A percentile compares a stretch with the other conserved stretches of the same genome.
phyloP scores from a whole-genome alignment of 169 alveolate genomes.

The Eimeria necatrix region DNA sequence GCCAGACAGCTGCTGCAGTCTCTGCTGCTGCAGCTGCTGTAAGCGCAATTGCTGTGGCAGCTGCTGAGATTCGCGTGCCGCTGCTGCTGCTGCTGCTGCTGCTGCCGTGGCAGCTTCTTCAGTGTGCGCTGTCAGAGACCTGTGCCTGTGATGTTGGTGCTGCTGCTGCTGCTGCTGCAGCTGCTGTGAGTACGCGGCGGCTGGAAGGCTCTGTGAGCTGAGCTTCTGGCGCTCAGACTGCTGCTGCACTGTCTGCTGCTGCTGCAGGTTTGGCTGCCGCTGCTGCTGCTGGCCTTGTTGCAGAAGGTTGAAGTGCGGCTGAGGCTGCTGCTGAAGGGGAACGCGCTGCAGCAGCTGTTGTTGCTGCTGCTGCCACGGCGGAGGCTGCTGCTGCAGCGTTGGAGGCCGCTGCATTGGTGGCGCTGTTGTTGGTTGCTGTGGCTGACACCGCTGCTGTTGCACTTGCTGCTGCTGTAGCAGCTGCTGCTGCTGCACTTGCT shows the following conservation, averaged over 20 bases:
- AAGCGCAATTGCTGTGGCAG: not conserved
- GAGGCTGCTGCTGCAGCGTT: not conserved
- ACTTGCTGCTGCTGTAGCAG: not conserved
- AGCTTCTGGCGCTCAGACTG: too few species aligned
- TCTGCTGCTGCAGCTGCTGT: conserved; percentile 30
- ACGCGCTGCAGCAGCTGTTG: not conserved
- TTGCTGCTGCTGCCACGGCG: not conserved
- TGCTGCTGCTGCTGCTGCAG: too few species aligned
- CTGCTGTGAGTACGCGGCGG: too few species aligned
- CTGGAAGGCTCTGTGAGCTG: too few species aligned
- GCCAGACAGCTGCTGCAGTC: not conserved
- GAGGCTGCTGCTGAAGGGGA: not conserved
- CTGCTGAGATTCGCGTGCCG: not conserved
- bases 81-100: conserved; percentile 38
- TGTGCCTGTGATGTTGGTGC: too few species aligned
- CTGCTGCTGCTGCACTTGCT: conserved; percentile 4
- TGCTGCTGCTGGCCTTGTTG: not conserved
- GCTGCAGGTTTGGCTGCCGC: not conserved
- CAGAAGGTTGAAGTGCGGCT: not conserved
- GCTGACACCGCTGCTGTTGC: not conserved
- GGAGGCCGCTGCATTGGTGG: conserved; percentile 21
- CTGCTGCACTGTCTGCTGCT: not conserved
- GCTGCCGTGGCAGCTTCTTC: not conserved
- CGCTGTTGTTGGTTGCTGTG: not conserved
- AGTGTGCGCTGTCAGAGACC: too few species aligned